Conservation (phyloP, 345 rosid genomes). For the Eutrema heterophyllum region DNA sequence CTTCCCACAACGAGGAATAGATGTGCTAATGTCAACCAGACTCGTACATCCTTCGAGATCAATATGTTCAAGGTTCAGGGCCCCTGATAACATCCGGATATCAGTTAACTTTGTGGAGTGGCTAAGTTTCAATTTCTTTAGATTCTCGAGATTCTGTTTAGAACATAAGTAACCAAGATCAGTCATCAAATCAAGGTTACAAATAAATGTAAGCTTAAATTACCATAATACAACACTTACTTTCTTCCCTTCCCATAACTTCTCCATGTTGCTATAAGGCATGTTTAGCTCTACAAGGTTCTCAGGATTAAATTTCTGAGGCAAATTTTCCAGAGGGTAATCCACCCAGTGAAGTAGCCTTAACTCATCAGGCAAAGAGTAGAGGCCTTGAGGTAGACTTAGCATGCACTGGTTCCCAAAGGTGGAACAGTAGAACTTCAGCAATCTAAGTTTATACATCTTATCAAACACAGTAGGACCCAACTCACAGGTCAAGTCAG, state of each 20-base stretch:
- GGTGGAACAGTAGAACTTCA: constrained; percentile 13
- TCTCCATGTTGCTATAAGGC: constrained; percentile 13
- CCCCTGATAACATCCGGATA: constrained; percentile 6
- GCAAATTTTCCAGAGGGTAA: constrained; percentile 13
- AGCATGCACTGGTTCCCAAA: neutral
- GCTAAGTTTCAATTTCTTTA: constrained; percentile 6
- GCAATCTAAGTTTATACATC: constrained; percentile 12
- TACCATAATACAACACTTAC: constrained; percentile 10
- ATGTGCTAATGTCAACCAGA: constrained; percentile 7
- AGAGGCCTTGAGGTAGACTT: neutral
- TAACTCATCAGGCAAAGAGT: constrained; percentile 14
- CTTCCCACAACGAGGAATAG: constrained; percentile 9
- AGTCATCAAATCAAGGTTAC: neutral
- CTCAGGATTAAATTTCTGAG: neutral
- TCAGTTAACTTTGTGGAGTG: neutral
- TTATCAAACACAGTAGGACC: neutral
- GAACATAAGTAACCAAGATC: neutral
- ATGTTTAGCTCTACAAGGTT: constrained; percentile 25
- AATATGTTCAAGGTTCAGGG: constrained; percentile 4
- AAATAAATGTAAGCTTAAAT: neutral
- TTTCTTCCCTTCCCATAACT: constrained; percentile 18
- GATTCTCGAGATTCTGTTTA: constrained; percentile 10
- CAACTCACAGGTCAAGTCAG: constrained; percentile 1
- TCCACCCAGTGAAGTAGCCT: constrained; percentile 23
- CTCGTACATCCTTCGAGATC: constrained; percentile 29